Percentiles rank a stretch among this genome's conserved stretches.
phyloP scores from a whole-genome alignment of 2,329 filamentous ascomycete species.

The Sodiomyces alkalinus region DNA sequence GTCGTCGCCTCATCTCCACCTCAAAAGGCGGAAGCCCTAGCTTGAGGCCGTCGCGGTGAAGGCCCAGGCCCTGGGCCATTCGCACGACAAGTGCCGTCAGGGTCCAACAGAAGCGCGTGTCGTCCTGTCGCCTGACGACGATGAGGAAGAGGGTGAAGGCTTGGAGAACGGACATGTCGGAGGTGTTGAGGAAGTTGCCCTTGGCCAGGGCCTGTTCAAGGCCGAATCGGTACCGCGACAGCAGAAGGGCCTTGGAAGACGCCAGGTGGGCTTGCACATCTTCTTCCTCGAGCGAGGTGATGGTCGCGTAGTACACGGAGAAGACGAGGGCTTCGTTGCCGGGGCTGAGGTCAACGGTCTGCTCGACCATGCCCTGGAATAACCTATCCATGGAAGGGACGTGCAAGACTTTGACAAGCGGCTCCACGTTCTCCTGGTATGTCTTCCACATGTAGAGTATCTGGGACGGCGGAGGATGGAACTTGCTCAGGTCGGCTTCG shows the following conservation, averaged over 20 bases:
- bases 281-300: conserved; percentile 43
- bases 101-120: conserved; percentile 42
- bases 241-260: conserved; percentile 26
- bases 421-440: conserved; percentile 61
- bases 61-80: conserved; percentile 42
- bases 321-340: conserved; percentile 49
- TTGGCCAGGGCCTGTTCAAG: conserved; percentile 41
- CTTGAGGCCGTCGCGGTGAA: conserved; percentile 39
- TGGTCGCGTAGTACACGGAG: conserved; percentile 41
- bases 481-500: conserved; percentile 47
- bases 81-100: conserved; percentile 41
- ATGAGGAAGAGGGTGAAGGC: conserved; percentile 41
- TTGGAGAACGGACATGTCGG: conserved; percentile 41
- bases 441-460: conserved; percentile 54
- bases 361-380: conserved; percentile 44
- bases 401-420: conserved; percentile 56
- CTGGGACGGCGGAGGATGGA: conserved; percentile 52
- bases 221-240: conserved; percentile 33
- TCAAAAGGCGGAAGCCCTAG: conserved; percentile 41
- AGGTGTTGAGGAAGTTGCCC: conserved; percentile 40
- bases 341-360: conserved; percentile 40
- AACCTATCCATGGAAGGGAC: conserved; percentile 48
- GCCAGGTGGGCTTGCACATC: conserved; percentile 30
- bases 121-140: conserved; percentile 29
- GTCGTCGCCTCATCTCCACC: conserved; percentile 40